These are phyloP conservation scores for Luvunga scandens DNA, from an alignment of 345 rosid species.

Conservation along the genomic window DNA sequence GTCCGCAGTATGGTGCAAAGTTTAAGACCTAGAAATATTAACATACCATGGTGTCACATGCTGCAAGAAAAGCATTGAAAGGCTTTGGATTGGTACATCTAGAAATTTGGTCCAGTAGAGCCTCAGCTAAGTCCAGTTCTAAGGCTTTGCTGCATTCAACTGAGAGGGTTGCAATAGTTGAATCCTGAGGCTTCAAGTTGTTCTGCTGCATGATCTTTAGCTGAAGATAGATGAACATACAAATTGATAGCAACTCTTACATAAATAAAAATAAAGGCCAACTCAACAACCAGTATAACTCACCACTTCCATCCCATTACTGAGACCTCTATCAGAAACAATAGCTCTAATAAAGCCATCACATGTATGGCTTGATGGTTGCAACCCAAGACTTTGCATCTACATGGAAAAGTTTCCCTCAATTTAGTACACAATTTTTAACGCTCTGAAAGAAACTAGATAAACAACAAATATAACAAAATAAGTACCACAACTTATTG, in stretches of 20 bases:
- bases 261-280: slow-evolving; percentile 9
- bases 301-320: slow-evolving; percentile 63
- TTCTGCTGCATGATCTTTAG: slow-evolving; percentile 57
- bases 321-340: slow-evolving; percentile 41
- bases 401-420: slow-evolving; percentile 24
- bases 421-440: slow-evolving; percentile 4
- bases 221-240: slow-evolving; percentile 38
- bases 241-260: neutral
- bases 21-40: slow-evolving; percentile 3
- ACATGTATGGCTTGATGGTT: slow-evolving; percentile 57
- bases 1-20: neutral
- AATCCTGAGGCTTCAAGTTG: slow-evolving; percentile 60
- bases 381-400: slow-evolving; percentile 81
- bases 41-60: slow-evolving; percentile 65
- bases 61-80: slow-evolving; percentile 61
- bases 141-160: slow-evolving; percentile 55
- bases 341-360: slow-evolving; percentile 68
- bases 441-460: neutral
- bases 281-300: slow-evolving; percentile 15
- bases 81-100: slow-evolving; percentile 42
- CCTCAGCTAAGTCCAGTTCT: slow-evolving; percentile 81
- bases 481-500: neutral
- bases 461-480: neutral
- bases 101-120: slow-evolving; percentile 57
- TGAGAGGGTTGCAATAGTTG: slow-evolving; percentile 68